phyloP scores from a whole-genome alignment of 768 basidiomycete species.

The Lactarius indigo region DNA sequence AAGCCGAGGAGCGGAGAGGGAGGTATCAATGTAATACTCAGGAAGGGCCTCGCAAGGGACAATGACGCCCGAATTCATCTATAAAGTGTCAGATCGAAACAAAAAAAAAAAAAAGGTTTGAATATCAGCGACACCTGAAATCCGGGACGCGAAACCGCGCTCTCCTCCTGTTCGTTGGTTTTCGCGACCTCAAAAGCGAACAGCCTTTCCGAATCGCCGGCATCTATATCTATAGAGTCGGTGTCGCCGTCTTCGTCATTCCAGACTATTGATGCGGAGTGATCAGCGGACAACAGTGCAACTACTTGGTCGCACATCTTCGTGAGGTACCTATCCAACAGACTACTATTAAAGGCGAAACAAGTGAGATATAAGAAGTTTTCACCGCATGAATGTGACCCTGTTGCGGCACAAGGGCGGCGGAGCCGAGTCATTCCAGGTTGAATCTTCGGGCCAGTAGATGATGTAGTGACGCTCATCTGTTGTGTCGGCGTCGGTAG shows the following conservation, averaged over 20 bases:
- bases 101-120: neutral
- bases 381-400: conserved; percentile 59
- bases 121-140: conserved; percentile 32
- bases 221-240: conserved; percentile 34
- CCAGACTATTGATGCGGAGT: conserved; percentile 46
- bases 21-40: neutral
- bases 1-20: neutral
- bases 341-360: neutral
- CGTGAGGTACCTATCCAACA: conserved; percentile 5
- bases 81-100: neutral
- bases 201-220: conserved; percentile 44
- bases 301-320: conserved; percentile 50
- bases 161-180: conserved; percentile 53
- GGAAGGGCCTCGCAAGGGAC: neutral
- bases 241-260: conserved; percentile 31
- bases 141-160: conserved; percentile 40
- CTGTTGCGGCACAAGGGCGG: conserved; percentile 49
- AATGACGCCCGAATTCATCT: conserved; percentile 1
- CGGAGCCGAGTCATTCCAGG: conserved; percentile 51
- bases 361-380: neutral
- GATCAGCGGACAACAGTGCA: conserved; percentile 47
- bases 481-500: neutral
- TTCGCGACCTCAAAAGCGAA: conserved; percentile 53
- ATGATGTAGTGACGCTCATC: conserved; percentile 42
- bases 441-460: conserved; percentile 60